Percentiles rank a stretch among this genome's conserved stretches.
Evolutionary conservation across 148 eudicot species (phyloP).

Genomic region (Chenopodium berlandieri): DNA sequence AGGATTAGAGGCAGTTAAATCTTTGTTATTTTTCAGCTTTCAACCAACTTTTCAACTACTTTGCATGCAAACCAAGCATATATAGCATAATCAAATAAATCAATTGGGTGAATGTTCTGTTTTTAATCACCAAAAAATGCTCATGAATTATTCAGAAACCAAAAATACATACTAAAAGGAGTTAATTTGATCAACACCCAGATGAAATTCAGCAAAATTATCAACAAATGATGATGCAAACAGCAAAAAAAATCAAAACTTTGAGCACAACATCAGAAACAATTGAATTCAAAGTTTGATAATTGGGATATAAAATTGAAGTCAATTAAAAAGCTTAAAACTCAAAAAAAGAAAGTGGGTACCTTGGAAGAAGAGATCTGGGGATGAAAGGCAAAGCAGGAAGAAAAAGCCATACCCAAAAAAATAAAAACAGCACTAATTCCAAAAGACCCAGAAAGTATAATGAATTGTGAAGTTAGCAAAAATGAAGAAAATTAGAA

Average conservation of each 20-base stretch:
- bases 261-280: not conserved
- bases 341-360: constrained; percentile 17
- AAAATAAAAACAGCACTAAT: not conserved
- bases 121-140: not conserved
- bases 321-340: not conserved
- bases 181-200: constrained; percentile 1
- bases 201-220: not conserved
- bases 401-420: constrained; percentile 51
- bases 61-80: not conserved
- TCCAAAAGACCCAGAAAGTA: constrained; percentile 15
- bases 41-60: not conserved
- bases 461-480: not conserved
- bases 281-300: not conserved
- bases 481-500: constrained; percentile 9
- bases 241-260: not conserved
- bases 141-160: not conserved
- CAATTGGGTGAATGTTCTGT: not conserved
- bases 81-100: not conserved
- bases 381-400: constrained; percentile 40
- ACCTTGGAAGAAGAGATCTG: constrained; percentile 43
- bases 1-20: not conserved
- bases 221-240: not conserved
- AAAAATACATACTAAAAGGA: not conserved
- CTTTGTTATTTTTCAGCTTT: not conserved
- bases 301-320: not conserved